Evolutionary conservation across 345 rosid genomes (phyloP), one percentile per base, ranked within the genome.

Genomic region (Sonneratia alba): DNA sequence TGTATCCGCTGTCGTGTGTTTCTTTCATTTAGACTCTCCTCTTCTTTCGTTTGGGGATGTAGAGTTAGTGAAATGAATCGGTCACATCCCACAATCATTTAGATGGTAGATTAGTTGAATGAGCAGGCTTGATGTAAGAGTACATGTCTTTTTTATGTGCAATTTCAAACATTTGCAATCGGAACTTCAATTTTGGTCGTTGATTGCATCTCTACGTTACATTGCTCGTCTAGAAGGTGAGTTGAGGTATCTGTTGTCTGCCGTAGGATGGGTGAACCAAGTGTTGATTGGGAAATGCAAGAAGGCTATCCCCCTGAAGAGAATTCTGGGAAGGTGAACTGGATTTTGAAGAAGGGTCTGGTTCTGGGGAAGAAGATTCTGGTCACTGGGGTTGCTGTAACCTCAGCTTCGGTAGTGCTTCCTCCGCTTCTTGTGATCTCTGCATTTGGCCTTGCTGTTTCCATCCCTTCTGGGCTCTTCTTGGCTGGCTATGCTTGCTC

Each of bases 401-500:
- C 88, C 68, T 85, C 86, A 32, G 88, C 85, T 14, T 88, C 96
- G 3, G 2, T 91, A 61, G 42, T 94, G 68, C 76, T 91, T 79
- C 97, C 97, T 15, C 81, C 96, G 0, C 85, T 94, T 24, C 27
- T 85, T 67, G 88, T 81, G 68, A 73, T 87, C 16, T 87, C 91
- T 0, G 75, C 83, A 4, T 71, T 91, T 1, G 92, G 95, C 18
- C 59, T 91, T 55, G 82, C 85, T 69, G 79, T 80, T 67, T 84
- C 89, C 3, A 76, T 90, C 65, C 96, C 97, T 37, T 91, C 70
- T 66, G 88, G 91, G 9, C 7, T 87, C 56, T 78, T 87, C 68
- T 81, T 88, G 80, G 92, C 84, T 21, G 82, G 88, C 74, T 84
- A 91, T 82, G 87, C 84, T 82, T 90, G 87, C 76, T 83, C 93